Percentiles rank a stretch among this genome's conserved stretches.
phyloP scores from a whole-genome alignment of 2,329 filamentous ascomycete genomes.

The Trichoderma oligosporum region DNA sequence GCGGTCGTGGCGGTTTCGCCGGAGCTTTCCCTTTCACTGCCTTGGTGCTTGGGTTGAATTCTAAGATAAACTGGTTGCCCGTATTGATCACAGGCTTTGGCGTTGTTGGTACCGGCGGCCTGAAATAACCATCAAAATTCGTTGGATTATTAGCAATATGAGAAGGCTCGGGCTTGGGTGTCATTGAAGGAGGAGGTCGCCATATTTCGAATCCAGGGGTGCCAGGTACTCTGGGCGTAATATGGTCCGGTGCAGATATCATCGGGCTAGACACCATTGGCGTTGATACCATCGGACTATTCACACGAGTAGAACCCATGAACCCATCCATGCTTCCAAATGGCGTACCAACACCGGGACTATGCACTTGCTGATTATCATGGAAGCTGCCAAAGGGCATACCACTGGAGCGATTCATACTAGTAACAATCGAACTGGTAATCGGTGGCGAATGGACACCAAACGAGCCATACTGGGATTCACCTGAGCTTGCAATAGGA shows the following conservation, averaged over 20 bases:
- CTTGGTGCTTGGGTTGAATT: slow-evolving; percentile 33
- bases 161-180: slow-evolving; percentile 25
- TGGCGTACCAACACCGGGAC: slow-evolving; percentile 28
- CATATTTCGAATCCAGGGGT: slow-evolving; percentile 39
- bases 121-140: slow-evolving; percentile 32
- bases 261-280: slow-evolving; percentile 26
- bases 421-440: slow-evolving; percentile 32
- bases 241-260: slow-evolving; percentile 21
- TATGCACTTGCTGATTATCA: slow-evolving; percentile 29
- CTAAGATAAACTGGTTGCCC: slow-evolving; percentile 37
- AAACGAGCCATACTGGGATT: slow-evolving; percentile 34
- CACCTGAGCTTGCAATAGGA: slow-evolving; percentile 32
- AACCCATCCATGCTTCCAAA: slow-evolving; percentile 36
- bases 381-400: slow-evolving; percentile 34
- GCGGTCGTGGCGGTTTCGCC: slow-evolving; percentile 32
- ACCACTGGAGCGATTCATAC: slow-evolving; percentile 25
- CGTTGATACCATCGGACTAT: slow-evolving; percentile 26
- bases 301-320: slow-evolving; percentile 30
- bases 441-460: slow-evolving; percentile 29
- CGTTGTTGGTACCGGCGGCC: slow-evolving; percentile 39
- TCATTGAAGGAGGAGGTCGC: slow-evolving; percentile 34
- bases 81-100: slow-evolving; percentile 37
- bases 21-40: slow-evolving; percentile 34
- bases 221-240: slow-evolving; percentile 28
- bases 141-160: slow-evolving; percentile 24